Percentiles rank a stretch among this genome's conserved stretches.
These are phyloP conservation scores for Vinca major DNA, from an alignment of 305 asterid genomes.

Conservation along the genomic window DNA sequence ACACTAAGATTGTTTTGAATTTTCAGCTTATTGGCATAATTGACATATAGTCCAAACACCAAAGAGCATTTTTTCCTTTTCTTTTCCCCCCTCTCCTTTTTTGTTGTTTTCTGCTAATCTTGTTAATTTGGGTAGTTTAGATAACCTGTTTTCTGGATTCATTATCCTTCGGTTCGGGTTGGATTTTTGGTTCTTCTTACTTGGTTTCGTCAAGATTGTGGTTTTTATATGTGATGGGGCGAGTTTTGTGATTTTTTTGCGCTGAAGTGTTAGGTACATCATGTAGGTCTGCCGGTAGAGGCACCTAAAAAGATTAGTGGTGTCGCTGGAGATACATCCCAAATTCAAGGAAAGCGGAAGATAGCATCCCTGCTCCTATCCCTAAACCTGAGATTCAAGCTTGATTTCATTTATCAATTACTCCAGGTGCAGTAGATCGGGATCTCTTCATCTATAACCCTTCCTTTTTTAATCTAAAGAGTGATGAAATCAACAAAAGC, in stretches of 20 bases:
- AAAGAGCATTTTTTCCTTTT: too few species aligned
- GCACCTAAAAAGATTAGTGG: conserved; percentile 60
- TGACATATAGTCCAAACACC: too few species aligned
- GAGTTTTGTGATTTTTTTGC: background rate
- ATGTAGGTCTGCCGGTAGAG: conserved; percentile 43
- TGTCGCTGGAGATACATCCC: conserved; percentile 48
- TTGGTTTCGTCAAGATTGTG: too few species aligned
- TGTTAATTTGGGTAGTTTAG: too few species aligned
- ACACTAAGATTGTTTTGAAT: too few species aligned
- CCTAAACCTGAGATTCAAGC: conserved; percentile 29
- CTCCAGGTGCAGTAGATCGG: background rate
- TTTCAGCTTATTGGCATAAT: too few species aligned
- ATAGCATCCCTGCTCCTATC: conserved; percentile 3
- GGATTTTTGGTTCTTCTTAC: too few species aligned
- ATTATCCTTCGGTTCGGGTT: too few species aligned
- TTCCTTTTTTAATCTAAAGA: background rate
- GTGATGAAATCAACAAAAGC: background rate
- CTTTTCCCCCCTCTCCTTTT: too few species aligned
- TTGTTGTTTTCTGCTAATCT: too few species aligned
- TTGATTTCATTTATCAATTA: background rate
- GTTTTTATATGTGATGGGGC: too few species aligned
- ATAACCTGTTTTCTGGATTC: too few species aligned
- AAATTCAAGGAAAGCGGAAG: conserved; percentile 22
- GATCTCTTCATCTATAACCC: background rate
- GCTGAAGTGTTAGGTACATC: background rate